These are phyloP conservation scores for Vitis hybrid DNA, from an alignment of 177 flowering plant genomes.

Conservation along the genomic window DNA sequence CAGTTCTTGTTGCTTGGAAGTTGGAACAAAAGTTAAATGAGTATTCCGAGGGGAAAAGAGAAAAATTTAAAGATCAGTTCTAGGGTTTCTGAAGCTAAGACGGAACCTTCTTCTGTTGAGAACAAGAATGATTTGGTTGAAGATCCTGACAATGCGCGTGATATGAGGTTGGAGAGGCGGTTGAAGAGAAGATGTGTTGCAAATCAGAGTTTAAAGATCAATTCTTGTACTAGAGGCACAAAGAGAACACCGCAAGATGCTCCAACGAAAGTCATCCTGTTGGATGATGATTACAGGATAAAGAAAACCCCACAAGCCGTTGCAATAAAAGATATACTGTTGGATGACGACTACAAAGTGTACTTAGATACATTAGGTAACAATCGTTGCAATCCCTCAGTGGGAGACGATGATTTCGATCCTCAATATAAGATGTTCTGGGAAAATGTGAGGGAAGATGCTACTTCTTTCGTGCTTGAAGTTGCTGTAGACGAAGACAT, in stretches of 20 bases:
- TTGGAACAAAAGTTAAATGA: no score
- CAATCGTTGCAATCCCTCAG: background rate
- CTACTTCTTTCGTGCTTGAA: constrained; percentile 22
- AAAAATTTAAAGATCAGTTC: background rate
- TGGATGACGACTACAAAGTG: background rate
- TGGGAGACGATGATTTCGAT: constrained; percentile 17
- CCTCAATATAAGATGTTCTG: constrained; percentile 23
- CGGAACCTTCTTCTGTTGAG: background rate
- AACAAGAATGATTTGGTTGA: background rate
- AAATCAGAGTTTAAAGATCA: background rate
- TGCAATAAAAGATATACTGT: background rate
- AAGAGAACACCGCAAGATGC: background rate
- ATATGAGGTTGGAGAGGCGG: constrained; percentile 8
- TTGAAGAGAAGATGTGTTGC: constrained; percentile 7
- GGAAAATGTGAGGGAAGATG: constrained; percentile 24
- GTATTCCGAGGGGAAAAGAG: no score
- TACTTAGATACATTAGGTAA: background rate
- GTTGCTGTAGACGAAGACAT: constrained; percentile 5
- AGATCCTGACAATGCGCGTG: background rate
- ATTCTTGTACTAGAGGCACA: no score
- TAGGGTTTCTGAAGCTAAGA: background rate
- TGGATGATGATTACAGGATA: no score
- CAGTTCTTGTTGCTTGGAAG: no score
- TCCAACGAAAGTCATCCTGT: no score
- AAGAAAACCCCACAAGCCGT: background rate